Percentiles rank a stretch among this genome's conserved stretches.
Evolutionary conservation across 2,329 filamentous ascomycete species (phyloP).

Genomic region (Trichoderma brevicompactum): DNA sequence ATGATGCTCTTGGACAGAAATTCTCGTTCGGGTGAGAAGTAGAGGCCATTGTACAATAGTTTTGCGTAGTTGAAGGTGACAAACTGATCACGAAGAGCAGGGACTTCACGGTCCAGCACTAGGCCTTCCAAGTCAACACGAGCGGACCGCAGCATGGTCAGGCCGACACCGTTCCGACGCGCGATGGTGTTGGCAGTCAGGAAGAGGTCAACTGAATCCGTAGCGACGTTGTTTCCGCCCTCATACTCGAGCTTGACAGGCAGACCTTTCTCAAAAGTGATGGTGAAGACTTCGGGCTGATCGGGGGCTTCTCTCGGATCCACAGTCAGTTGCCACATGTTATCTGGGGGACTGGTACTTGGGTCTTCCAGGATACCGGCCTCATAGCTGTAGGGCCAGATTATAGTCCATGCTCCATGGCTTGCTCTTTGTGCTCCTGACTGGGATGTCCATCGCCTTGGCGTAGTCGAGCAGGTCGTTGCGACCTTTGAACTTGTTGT

Average conservation of each 20-base stretch:
- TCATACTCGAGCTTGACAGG: slow-evolving; percentile 59
- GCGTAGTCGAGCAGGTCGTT: slow-evolving; percentile 76
- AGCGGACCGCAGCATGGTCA: slow-evolving; percentile 5
- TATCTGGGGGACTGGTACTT: slow-evolving; percentile 61
- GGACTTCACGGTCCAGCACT: not conserved
- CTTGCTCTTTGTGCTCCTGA: slow-evolving; percentile 73
- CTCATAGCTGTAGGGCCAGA: slow-evolving; percentile 70
- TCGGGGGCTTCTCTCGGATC: slow-evolving; percentile 17
- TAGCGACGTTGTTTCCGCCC: not conserved
- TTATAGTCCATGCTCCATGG: slow-evolving; percentile 62
- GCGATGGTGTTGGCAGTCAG: not conserved
- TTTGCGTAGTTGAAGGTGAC: slow-evolving; percentile 11
- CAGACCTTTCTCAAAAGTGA: slow-evolving; percentile 68
- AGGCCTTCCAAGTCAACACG: slow-evolving; percentile 2
- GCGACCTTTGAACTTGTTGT: slow-evolving; percentile 69
- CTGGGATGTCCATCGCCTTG: slow-evolving; percentile 67
- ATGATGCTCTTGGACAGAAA: slow-evolving; percentile 4
- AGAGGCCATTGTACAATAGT: slow-evolving; percentile 4
- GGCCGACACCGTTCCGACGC: not conserved
- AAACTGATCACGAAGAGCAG: slow-evolving; percentile 2
- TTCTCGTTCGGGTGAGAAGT: slow-evolving; percentile 7
- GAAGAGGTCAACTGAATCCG: slow-evolving; percentile 4
- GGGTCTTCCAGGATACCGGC: slow-evolving; percentile 69
- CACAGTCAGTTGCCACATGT: slow-evolving; percentile 70
- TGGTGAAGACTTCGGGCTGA: slow-evolving; percentile 54